Conservation (phyloP, 371 early-diverging fungal genomes). For the Umbelopsis sp. region DNA sequence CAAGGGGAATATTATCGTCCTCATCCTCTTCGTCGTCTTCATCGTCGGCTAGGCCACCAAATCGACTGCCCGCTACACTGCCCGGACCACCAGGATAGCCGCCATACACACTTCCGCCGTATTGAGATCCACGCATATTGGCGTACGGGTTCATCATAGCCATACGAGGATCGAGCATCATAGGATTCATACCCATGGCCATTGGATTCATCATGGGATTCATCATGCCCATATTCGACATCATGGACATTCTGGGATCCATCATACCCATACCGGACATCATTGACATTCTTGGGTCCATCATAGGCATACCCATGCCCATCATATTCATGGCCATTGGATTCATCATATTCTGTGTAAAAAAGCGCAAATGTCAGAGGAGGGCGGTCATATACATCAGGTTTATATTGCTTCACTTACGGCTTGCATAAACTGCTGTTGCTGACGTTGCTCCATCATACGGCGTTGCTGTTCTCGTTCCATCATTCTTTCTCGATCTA, state of each 20-base stretch:
- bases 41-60: slow-evolving; percentile 18
- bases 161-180: slow-evolving; percentile 30
- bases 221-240: slow-evolving; percentile 30
- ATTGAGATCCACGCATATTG: neutral
- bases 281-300: slow-evolving; percentile 29
- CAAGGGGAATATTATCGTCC: slow-evolving; percentile 1
- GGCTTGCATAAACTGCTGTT: slow-evolving; percentile 31
- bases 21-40: slow-evolving; percentile 21
- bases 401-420: slow-evolving; percentile 18
- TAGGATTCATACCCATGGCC: slow-evolving; percentile 5
- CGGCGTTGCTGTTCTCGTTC: slow-evolving; percentile 41
- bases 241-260: slow-evolving; percentile 41
- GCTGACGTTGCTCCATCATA: slow-evolving; percentile 37
- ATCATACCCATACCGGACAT: slow-evolving; percentile 21
- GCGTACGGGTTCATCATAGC: slow-evolving; percentile 20
- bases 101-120: slow-evolving; percentile 7
- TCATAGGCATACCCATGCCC: slow-evolving; percentile 31
- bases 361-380: too few relatives aligned
- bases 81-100: neutral
- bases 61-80: slow-evolving; percentile 10
- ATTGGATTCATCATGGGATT: slow-evolving; percentile 37
- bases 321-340: slow-evolving; percentile 13
- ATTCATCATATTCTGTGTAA: slow-evolving; percentile 28
- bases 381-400: too few relatives aligned
- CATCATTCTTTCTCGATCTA: slow-evolving; percentile 38